A percentile compares a stretch with the other conserved stretches of the same genome.
These are phyloP conservation scores for Chlorencoelia australis DNA, from an alignment of 2,329 filamentous ascomycete species.

Conservation along the genomic window DNA sequence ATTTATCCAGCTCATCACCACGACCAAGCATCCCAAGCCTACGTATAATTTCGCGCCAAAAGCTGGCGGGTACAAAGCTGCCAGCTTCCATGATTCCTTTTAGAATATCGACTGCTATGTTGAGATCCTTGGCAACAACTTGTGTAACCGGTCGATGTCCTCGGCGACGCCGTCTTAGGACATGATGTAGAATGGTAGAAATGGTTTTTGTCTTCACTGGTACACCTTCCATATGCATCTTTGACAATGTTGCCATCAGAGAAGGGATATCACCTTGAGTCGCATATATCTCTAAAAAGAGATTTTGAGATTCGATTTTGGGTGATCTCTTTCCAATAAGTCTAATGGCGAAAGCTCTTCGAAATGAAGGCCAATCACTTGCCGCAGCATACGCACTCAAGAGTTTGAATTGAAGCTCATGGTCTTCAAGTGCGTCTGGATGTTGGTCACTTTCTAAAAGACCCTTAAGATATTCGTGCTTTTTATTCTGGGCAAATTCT, in stretches of 20 bases:
- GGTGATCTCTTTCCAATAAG: constrained; percentile 32
- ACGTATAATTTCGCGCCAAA: constrained; percentile 49
- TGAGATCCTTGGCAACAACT: constrained; percentile 19
- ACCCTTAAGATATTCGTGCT: constrained; percentile 28
- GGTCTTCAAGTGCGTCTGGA: constrained; percentile 51
- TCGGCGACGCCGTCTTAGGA: constrained; percentile 31
- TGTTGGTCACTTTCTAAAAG: constrained; percentile 48
- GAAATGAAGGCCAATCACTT: constrained; percentile 40
- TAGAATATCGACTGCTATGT: constrained; percentile 34
- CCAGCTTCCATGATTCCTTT: constrained; percentile 37
- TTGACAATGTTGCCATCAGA: constrained; percentile 26
- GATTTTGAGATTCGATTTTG: constrained; percentile 34
- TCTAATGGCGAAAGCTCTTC: constrained; percentile 45
- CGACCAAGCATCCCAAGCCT: constrained; percentile 47
- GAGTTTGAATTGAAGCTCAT: constrained; percentile 41
- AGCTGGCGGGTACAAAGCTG: constrained; percentile 30
- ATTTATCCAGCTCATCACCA: constrained; percentile 39
- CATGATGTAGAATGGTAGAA: constrained; percentile 30
- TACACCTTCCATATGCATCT: constrained; percentile 38
- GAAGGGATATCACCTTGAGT: constrained; percentile 26
- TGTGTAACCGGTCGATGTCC: constrained; percentile 14
- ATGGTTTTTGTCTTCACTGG: constrained; percentile 35
- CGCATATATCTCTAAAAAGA: constrained; percentile 33
- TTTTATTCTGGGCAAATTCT: constrained; percentile 48
- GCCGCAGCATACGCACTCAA: constrained; percentile 41